These are phyloP conservation scores for Alloteropsis angusta DNA, from an alignment of 202 grass and related monocot genomes.

Conservation along the genomic window DNA sequence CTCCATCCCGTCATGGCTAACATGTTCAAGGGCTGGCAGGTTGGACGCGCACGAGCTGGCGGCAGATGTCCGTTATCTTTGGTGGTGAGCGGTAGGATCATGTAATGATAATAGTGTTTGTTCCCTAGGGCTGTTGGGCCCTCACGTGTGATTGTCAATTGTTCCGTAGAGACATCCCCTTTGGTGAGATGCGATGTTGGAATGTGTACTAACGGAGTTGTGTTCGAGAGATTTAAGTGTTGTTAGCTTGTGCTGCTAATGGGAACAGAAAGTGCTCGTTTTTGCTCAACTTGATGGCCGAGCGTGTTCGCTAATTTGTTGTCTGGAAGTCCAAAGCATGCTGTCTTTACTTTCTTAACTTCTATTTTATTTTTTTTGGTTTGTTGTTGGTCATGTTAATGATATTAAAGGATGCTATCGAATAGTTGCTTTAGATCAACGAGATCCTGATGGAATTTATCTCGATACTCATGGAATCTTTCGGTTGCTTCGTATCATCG, in stretches of 20 bases:
- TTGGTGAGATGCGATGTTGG: slow-evolving; percentile 28
- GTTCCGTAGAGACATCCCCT: slow-evolving; percentile 8
- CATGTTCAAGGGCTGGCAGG: slow-evolving; percentile 22
- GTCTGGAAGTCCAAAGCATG: not conserved
- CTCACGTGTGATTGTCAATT: slow-evolving; percentile 26
- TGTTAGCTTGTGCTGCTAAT: slow-evolving; percentile 20
- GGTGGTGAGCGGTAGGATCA: slow-evolving; percentile 12
- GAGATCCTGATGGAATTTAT: not conserved
- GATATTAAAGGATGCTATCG: not conserved
- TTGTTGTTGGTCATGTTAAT: not conserved
- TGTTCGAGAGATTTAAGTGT: slow-evolving; percentile 18
- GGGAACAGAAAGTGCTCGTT: not conserved
- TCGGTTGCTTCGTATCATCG: no score
- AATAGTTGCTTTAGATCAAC: no score
- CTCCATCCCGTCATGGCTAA: not conserved
- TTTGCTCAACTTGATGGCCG: not conserved
- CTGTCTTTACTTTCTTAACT: not conserved
- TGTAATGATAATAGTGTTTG: slow-evolving; percentile 30
- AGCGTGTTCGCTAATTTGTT: not conserved
- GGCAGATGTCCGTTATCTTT: not conserved
- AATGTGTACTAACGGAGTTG: slow-evolving; percentile 45
- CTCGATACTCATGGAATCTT: no score
- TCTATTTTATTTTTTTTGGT: not conserved
- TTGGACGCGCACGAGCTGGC: not conserved
- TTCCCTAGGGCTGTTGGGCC: slow-evolving; percentile 5